phyloP scores from a whole-genome alignment of 1,284 basidiomycete genomes.

The Apiotrichum domesticum region DNA sequence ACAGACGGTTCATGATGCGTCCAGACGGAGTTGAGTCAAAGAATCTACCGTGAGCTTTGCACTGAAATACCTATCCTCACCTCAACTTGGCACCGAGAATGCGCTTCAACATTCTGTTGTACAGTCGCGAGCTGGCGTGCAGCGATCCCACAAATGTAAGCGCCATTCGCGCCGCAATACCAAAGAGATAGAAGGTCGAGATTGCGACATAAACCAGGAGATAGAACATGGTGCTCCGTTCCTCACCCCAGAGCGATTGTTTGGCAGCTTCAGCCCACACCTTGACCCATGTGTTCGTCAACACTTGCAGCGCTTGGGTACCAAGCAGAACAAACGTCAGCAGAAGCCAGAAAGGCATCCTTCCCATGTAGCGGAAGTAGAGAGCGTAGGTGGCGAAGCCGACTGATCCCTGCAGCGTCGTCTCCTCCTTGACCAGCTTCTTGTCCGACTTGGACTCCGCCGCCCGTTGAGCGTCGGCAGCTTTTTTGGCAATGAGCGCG shows the following conservation, averaged over 20 bases:
- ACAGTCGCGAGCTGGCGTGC: slow-evolving; percentile 35
- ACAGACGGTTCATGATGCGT: slow-evolving; percentile 51
- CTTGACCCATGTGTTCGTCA: slow-evolving; percentile 44
- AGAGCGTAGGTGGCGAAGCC: slow-evolving; percentile 34
- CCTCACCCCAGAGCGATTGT: neutral
- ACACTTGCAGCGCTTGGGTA: slow-evolving; percentile 41
- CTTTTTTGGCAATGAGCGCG: slow-evolving; percentile 48
- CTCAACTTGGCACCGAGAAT: slow-evolving; percentile 46
- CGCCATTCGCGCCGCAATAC: slow-evolving; percentile 35
- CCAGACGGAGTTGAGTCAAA: slow-evolving; percentile 49
- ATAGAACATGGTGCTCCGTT: slow-evolving; percentile 32
- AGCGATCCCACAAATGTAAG: slow-evolving; percentile 39
- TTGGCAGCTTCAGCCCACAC: slow-evolving; percentile 38
- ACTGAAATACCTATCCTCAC: neutral
- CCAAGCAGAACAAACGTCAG: slow-evolving; percentile 33
- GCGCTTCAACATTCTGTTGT: slow-evolving; percentile 33
- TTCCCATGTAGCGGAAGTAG: slow-evolving; percentile 40
- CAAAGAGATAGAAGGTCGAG: slow-evolving; percentile 34
- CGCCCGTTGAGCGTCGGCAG: slow-evolving; percentile 27
- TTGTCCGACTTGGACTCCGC: slow-evolving; percentile 28
- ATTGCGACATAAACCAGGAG: slow-evolving; percentile 38
- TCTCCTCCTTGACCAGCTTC: slow-evolving; percentile 41
- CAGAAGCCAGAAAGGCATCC: slow-evolving; percentile 34
- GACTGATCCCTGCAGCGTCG: slow-evolving; percentile 23
- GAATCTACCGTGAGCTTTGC: slow-evolving; percentile 19